These are phyloP conservation scores for Coelastrella sp. DNA, from an alignment of 139 green algal genomes.

Conservation along the genomic window DNA sequence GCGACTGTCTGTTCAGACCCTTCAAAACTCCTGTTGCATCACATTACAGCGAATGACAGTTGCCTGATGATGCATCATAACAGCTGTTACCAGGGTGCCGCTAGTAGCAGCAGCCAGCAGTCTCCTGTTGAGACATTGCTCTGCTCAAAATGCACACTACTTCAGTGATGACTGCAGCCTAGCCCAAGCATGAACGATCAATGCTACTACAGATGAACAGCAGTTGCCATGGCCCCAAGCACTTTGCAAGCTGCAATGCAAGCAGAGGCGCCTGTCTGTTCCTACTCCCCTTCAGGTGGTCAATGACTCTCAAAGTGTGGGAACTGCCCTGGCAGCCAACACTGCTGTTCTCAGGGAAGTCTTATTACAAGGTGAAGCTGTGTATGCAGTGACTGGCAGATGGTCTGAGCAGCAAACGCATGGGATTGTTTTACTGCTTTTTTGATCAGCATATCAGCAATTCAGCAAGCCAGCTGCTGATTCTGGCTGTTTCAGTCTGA, in stretches of 20 bases:
- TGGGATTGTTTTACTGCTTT: no score
- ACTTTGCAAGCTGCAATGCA: not conserved
- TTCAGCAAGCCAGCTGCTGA: no score
- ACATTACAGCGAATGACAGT: not conserved
- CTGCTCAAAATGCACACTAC: not conserved
- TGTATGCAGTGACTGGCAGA: no score
- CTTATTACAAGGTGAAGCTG: slow-evolving; percentile 62
- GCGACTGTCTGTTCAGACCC: not conserved
- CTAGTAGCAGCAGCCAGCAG: no score
- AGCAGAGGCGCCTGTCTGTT: not conserved
- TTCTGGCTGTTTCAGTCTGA: no score
- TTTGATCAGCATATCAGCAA: no score
- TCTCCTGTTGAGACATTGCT: not conserved
- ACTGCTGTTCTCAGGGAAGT: slow-evolving; percentile 63
- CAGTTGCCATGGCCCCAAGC: not conserved
- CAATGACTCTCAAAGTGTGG: slow-evolving; percentile 60
- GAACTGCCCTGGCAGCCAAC: slow-evolving; percentile 64
- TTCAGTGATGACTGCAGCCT: no score
- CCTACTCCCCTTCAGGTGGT: slow-evolving; percentile 54
- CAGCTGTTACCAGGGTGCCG: no score
- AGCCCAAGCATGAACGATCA: no score
- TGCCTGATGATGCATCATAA: not conserved
- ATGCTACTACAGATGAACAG: no score
- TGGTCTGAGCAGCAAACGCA: not conserved
- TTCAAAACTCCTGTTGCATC: not conserved